phyloP scores from a whole-genome alignment of 805 yeast species.

The Candida suzukii region DNA sequence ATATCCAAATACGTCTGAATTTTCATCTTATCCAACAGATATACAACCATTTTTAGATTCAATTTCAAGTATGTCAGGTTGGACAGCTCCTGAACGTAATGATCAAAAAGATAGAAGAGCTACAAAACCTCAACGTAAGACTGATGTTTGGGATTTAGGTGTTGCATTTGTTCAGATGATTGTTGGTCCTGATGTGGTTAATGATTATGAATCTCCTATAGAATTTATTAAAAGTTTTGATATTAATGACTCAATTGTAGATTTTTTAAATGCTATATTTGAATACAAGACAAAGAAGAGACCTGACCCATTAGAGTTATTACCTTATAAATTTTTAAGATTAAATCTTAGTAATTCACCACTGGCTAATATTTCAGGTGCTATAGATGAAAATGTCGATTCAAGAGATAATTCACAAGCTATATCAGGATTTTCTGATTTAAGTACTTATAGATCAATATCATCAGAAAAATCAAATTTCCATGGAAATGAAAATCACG shows the following conservation, averaged over 20 bases:
- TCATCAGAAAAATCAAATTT: not conserved
- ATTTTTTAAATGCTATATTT: conserved; percentile 61
- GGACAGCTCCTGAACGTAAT: conserved; percentile 79
- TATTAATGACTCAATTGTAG: conserved; percentile 48
- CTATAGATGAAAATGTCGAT: not conserved
- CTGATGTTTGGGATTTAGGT: conserved; percentile 94
- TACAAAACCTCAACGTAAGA: conserved; percentile 58
- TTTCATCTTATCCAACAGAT: conserved; percentile 10
- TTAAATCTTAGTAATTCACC: conserved; percentile 46
- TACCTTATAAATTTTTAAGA: conserved; percentile 78
- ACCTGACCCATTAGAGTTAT: conserved; percentile 75
- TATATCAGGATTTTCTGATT: conserved; percentile 34
- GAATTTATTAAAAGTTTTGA: conserved; percentile 45
- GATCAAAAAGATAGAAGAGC: conserved; percentile 17
- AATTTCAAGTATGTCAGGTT: conserved; percentile 25
- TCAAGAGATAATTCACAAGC: not conserved
- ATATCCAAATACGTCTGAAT: conserved; percentile 22
- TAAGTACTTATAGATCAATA: conserved; percentile 21
- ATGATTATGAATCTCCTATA: conserved; percentile 51
- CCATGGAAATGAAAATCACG: conserved; percentile 11
- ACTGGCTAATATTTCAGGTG: conserved; percentile 6
- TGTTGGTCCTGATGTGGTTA: conserved; percentile 48
- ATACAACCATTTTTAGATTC: conserved; percentile 18
- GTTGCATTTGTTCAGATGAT: conserved; percentile 64
- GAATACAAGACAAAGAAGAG: conserved; percentile 61